These are phyloP conservation scores for Lonicera japonica DNA, from an alignment of 129 eudicot genomes.

Conservation along the genomic window DNA sequence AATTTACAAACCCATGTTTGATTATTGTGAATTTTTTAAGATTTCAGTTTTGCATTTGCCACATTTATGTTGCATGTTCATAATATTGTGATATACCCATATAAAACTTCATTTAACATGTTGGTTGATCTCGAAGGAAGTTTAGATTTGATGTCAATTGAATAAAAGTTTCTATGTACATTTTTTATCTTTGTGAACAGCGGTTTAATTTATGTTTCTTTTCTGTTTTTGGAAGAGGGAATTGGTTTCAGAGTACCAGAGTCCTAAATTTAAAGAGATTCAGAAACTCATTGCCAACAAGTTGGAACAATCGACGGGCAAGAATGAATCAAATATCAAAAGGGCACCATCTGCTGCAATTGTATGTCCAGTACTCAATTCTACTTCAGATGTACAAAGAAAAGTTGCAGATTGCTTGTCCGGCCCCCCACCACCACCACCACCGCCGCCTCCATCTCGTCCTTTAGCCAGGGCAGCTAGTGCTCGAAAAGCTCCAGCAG, in stretches of 20 bases:
- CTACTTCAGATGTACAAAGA: slow-evolving; percentile 3
- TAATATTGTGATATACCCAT: too few relatives aligned
- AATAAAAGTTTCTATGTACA: too few relatives aligned
- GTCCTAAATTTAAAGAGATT: slow-evolving; percentile 13
- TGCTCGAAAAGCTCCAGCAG: slow-evolving; percentile 13
- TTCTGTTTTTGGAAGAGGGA: slow-evolving; percentile 2
- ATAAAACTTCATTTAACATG: too few relatives aligned
- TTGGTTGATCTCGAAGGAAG: too few relatives aligned
- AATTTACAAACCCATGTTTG: neutral
- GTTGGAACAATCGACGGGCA: slow-evolving; percentile 11
- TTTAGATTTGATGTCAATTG: too few relatives aligned
- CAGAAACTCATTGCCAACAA: slow-evolving; percentile 18
- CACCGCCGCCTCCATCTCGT: slow-evolving; percentile 19
- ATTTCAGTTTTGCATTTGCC: too few relatives aligned
- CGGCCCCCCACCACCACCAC: slow-evolving; percentile 21
- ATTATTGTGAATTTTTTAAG: neutral
- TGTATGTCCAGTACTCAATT: neutral
- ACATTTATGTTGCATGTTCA: too few relatives aligned
- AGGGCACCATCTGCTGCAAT: neutral
- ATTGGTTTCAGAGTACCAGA: slow-evolving; percentile 6
- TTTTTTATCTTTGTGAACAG: too few relatives aligned
- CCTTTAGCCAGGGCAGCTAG: slow-evolving; percentile 15
- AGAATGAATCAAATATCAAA: slow-evolving; percentile 8
- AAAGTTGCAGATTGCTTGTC: slow-evolving; percentile 3
- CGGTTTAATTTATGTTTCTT: neutral